Base-by-base conservation (phyloP, 805 yeast genomes). In the Monosporozyma unispora region DNA sequence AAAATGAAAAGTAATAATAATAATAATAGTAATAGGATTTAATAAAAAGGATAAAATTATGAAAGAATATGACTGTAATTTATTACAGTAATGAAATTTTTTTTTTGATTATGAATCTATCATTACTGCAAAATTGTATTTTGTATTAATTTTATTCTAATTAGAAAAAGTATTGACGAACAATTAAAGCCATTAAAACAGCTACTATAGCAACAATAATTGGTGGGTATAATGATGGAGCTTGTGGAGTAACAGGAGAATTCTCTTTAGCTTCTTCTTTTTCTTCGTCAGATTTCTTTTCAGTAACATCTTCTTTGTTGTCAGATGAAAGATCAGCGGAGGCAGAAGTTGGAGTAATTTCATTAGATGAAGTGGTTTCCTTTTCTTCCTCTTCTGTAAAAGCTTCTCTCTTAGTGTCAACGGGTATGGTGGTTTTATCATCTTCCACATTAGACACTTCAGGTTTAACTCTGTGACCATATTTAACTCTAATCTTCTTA, bases 401-500 rank as follows among this genome's bases (percentile, higher is more conserved):
- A 23, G 27, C 21, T 44, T 52, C 47, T 28, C 29, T 37, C 19
- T 41, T 23, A 12, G 27, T 39, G 12, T 25, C 27, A 44, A 40
- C 44, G 23, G 45, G 31, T 37, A 11, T 40, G n/a, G 48, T 27
- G 16, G 44, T 40, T 25, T 48, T 46, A 18, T 47, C 21, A 6
- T 29, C 27, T 12, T 21, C 16, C 16, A 27, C 31, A 25, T 51
- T 27, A 73, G 58, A 38, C 71, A 60, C 16, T 31, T 44, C 49
- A 18, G 28, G 39, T n/a, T 23, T 33, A 45, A 35, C 6, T 14
- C 16, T 31, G 12, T 40, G 29, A 25, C 29, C 41, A 59, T 79
- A 81, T 61, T 71, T 75, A 49, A 85, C 91, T 67, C 77, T 79
- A 66, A 79, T 79, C 70, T 80, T 84, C 70, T 78, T 84, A 59